Evolutionary conservation across 768 basidiomycete genomes (phyloP).

Genomic region (Lentinus brumalis): DNA sequence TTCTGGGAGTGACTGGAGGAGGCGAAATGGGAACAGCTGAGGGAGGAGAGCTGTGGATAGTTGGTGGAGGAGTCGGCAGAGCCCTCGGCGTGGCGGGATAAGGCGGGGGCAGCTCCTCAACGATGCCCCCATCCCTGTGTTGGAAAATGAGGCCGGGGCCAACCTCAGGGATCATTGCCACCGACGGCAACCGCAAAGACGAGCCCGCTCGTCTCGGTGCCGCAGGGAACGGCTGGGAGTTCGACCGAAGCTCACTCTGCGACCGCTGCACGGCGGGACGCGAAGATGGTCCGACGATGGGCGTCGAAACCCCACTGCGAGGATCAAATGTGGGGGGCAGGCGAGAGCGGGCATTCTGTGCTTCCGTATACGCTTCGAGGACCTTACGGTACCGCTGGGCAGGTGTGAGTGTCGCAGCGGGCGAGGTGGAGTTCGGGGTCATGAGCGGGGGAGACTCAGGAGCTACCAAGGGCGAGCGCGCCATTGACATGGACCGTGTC

Average conservation of each 20-base stretch:
- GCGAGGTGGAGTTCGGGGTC: conserved; percentile 19
- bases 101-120: conserved; percentile 45
- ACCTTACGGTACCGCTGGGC: conserved; percentile 18
- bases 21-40: no score
- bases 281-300: conserved; percentile 6
- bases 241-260: conserved; percentile 3
- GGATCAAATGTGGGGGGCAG: neutral
- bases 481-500: neutral
- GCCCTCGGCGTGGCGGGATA: conserved; percentile 23
- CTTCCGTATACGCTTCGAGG: conserved; percentile 19
- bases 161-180: conserved; percentile 18
- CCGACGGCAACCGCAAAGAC: conserved; percentile 15
- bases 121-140: conserved; percentile 41
- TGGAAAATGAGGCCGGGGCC: conserved; percentile 41
- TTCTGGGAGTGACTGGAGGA: neutral
- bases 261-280: conserved; percentile 8
- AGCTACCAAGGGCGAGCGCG: neutral
- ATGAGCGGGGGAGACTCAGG: neutral
- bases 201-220: conserved; percentile 10
- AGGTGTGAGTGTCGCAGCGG: conserved; percentile 13
- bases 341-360: conserved; percentile 21
- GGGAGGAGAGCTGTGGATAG: neutral
- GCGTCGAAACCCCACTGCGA: neutral
- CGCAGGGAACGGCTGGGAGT: conserved; percentile 10
- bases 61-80: neutral